Base-by-base conservation (phyloP, 192 early-diverging fungal genomes). In the Spinellus fusiger region DNA sequence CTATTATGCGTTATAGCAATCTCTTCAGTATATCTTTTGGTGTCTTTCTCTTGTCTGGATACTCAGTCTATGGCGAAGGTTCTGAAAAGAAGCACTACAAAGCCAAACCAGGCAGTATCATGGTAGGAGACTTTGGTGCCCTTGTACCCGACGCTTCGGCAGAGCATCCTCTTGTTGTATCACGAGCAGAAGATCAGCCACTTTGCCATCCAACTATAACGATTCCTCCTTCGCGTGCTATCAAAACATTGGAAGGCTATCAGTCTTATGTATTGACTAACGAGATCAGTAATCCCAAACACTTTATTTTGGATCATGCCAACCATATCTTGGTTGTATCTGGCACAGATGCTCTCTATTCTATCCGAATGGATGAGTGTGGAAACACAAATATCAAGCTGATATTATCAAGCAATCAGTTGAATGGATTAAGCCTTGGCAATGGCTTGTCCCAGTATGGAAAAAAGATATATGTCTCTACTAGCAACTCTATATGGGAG, bases 281-380 rank as follows among this genome's bases (percentile, higher is more conserved):
- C 23, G 28, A 13, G n/a, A 40, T 68, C n/a, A 28, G 57, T 34
- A 56, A 62, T 16, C 67, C 67, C 31, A 46, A 56, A 34, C 56
- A 56, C 15, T 48, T 62, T 4, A 44, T 57, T 18, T 40, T 54
- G 0, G 67, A 69, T 25, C 54, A 54, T 25, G 59, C 56, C 18
- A 69, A 63, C 18, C 67, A 69, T 37, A 29, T 62, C 5, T 54
- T 69, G 26, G 59, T 69, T 20, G 37, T 69, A 6, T 49, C 60
- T 35, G 55, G 48, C 16, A 59, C 56, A 7, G 34, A 69, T 22
- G 46, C 46, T 1, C 18, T 69, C 12, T 69, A 69, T 31, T 63
- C 60, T n/a, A 15, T 69, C 1, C 60, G 67, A 27, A 57, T 62
- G 55, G 67, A 69, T 48, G 44, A 29, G 35, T 69, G 67, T 20